Conservation (phyloP, 2,329 filamentous ascomycete species). For the Eutypa lata region DNA sequence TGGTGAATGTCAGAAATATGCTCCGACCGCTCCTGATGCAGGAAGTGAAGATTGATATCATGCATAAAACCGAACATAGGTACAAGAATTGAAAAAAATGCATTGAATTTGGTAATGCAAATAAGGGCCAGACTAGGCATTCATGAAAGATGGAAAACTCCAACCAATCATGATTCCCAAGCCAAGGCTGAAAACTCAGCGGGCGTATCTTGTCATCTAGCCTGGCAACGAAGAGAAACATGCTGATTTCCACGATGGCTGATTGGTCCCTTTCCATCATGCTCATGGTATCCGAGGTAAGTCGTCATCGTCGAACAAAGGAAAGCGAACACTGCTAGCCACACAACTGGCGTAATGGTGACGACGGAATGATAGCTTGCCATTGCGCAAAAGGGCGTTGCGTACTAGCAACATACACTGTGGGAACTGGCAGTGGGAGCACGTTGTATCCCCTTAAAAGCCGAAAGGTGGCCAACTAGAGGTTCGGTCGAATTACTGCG, state of each 20-base stretch:
- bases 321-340: not conserved
- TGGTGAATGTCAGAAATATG: not conserved
- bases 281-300: conserved; percentile 12
- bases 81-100: conserved; percentile 24
- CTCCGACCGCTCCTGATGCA: conserved; percentile 2
- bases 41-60: conserved; percentile 10
- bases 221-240: conserved; percentile 25
- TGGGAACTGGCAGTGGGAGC: conserved; percentile 10
- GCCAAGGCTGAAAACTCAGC: conserved; percentile 2
- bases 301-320: conserved; percentile 10
- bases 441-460: conserved; percentile 5
- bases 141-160: conserved; percentile 6
- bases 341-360: conserved; percentile 6
- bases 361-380: conserved; percentile 5
- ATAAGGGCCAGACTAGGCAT: conserved; percentile 15
- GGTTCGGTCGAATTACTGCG: conserved; percentile 2
- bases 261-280: conserved; percentile 10
- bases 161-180: conserved; percentile 3
- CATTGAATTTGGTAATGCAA: conserved; percentile 14
- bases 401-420: conserved; percentile 14
- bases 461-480: conserved; percentile 4
- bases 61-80: conserved; percentile 17
- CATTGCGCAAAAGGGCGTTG: conserved; percentile 6
- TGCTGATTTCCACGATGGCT: conserved; percentile 8
- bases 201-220: conserved; percentile 7